phyloP scores from a whole-genome alignment of 768 basidiomycete genomes.

The Lyophyllum decastes region DNA sequence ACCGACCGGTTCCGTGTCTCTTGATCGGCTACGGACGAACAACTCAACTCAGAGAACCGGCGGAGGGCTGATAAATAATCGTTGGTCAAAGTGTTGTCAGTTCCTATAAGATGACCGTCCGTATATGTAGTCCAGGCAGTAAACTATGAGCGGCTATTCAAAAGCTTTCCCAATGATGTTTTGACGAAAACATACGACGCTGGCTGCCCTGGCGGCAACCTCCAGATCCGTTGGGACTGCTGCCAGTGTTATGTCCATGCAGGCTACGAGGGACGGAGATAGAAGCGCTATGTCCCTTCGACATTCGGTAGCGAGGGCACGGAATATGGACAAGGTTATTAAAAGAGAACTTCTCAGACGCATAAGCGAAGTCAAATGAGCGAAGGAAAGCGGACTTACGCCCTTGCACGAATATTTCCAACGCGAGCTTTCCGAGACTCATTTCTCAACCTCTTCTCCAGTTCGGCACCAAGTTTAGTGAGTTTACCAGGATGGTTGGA shows the following conservation, averaged over 20 bases:
- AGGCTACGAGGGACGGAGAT: constrained; percentile 67
- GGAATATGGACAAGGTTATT: constrained; percentile 81
- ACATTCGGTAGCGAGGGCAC: constrained; percentile 84
- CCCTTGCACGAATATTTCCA: constrained; percentile 77
- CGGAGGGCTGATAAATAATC: constrained; percentile 70
- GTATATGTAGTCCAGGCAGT: constrained; percentile 93
- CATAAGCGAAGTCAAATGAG: constrained; percentile 8
- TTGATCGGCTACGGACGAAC: constrained; percentile 52
- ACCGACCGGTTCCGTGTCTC: constrained; percentile 76
- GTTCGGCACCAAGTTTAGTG: constrained; percentile 70
- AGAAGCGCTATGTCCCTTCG: constrained; percentile 78
- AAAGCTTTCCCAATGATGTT: background rate
- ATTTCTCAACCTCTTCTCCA: constrained; percentile 69
- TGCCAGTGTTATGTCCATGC: constrained; percentile 58
- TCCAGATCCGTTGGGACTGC: constrained; percentile 69
- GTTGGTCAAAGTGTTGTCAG: constrained; percentile 67
- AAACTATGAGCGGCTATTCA: constrained; percentile 50
- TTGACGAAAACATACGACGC: constrained; percentile 57
- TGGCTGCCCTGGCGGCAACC: constrained; percentile 75
- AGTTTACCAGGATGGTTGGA: constrained; percentile 83
- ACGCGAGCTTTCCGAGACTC: constrained; percentile 71
- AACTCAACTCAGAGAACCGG: constrained; percentile 66
- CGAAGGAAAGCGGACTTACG: constrained; percentile 50
- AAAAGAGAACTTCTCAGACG: constrained; percentile 60
- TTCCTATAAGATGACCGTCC: constrained; percentile 80